Evolutionary conservation across 768 basidiomycete species (phyloP), one percentile per base, ranked within the genome.

Genomic region (Boletus vinaceobasis): DNA sequence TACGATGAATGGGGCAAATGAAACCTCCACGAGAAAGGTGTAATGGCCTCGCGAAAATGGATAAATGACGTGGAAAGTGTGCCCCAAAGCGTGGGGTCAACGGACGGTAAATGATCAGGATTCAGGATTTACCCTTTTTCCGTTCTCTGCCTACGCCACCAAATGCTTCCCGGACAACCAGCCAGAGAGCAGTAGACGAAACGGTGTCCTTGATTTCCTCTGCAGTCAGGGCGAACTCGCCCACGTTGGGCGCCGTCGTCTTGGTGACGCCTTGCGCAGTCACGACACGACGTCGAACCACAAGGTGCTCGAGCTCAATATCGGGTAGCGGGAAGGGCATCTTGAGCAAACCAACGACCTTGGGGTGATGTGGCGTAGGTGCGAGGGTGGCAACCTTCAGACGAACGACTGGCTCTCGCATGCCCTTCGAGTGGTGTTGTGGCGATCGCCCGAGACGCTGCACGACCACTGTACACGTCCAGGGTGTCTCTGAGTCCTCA

Each of bases 401-500:
- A 21, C 71, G 69, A 9, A 76, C 43, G 32, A 13, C 56, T 51
- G 47, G 58, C 51, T 54, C 59, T 56, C 43, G 58, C 19, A 26
- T 31, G 19, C 31, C 52, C 15, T 49, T 54, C 38, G 35, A 51
- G 47, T 47, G 59, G 38, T 43, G 53, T 17, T 19, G 52, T 19
- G 60, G 48, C 32, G 40, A 8, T 43, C 62, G 52, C 10, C 61
- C 70, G 32, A 77, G 65, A 23, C 81, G 74, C 21, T 85, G 80
- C 33, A 88, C 75, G 56, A 85, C 82, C 59, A 93, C 77, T n/a
- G 83, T 84, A 65, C 95, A 98, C 43, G 87, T 85, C 94, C 94
- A 98, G 0, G 96, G 93, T 23, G 93, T 94, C 71, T 98, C 95
- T 42, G 90, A 92, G 65, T 98, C 96, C 67, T 98, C 95, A 0